These are phyloP conservation scores for Ramaria rubella DNA, from an alignment of 768 basidiomycete genomes.

Conservation along the genomic window DNA sequence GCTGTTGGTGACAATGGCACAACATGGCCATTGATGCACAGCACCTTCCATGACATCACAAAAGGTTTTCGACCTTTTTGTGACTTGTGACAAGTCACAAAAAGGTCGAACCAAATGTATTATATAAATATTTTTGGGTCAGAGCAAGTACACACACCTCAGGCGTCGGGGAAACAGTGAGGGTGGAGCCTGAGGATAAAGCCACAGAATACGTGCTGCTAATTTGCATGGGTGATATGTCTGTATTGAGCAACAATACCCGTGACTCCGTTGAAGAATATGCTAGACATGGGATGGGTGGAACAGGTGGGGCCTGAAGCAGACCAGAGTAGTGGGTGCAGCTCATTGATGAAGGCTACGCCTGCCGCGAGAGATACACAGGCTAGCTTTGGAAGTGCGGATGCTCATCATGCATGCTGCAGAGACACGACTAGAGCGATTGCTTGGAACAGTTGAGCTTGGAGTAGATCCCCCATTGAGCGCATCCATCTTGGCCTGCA, in stretches of 20 bases:
- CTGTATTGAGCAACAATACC: constrained; percentile 11
- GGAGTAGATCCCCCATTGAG: constrained; percentile 10
- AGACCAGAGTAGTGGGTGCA: constrained; percentile 31
- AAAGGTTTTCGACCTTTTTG: no score
- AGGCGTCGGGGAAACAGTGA: constrained; percentile 38
- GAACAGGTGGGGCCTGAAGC: constrained; percentile 61
- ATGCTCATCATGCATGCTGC: constrained; percentile 60
- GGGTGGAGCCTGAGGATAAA: constrained; percentile 32
- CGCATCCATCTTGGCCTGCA: constrained; percentile 38
- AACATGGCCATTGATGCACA: no score
- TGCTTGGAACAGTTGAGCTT: constrained; percentile 24
- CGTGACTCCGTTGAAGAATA: constrained; percentile 13
- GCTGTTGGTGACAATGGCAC: no score
- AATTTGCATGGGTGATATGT: background rate
- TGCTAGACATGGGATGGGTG: constrained; percentile 23
- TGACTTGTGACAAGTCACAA: no score
- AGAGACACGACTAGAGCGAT: constrained; percentile 49
- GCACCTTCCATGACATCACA: no score
- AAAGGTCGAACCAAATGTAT: constrained; percentile 72
- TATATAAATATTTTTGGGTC: constrained; percentile 67
- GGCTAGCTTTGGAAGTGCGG: constrained; percentile 57
- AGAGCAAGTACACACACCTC: constrained; percentile 50
- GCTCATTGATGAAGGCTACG: constrained; percentile 5
- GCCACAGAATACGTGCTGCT: constrained; percentile 25
- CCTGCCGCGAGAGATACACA: constrained; percentile 39